Base-by-base conservation (phyloP, 352 stramenopile genomes). In the Phytophthora sansomeana region DNA sequence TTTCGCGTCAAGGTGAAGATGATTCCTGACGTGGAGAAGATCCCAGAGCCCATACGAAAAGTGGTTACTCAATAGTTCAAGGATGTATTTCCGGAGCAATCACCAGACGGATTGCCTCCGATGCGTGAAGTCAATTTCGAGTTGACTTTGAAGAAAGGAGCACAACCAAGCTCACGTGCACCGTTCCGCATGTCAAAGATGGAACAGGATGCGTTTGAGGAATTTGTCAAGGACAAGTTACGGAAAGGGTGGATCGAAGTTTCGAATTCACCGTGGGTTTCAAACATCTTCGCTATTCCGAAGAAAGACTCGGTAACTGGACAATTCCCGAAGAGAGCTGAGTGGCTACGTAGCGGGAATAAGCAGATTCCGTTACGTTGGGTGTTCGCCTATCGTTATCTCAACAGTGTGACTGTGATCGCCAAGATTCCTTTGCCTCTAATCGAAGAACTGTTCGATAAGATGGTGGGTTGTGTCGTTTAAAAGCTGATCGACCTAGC, bases 401-500 rank as follows among this genome's bases (percentile, higher is more conserved):
- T 70, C 13, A 70, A 70, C 24, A 46, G 11, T 9, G 21, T 58
- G 44, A 48, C 51, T 35, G 6, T 54, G 8, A 48, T 58, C 19
- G n/a, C 56, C 6, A 65, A 72, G 48, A 72, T 72, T 35, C 42
- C 49, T 5, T 24, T 59, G 26, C 56, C 50, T 6, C 19, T 48
- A 1, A 72, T 72, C 50, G 51, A 72, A 28, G 51, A 67, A 21
- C 21, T 72, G 5, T 59, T 72, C 44, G 63, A 71, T 38, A 17
- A 51, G 21, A 69, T 71, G 55, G 36, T 38, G 6, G 33, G 30
- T n/a, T 55, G 48, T 32, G 32, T 48, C 8, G 28, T 81, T 41
- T 65, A 63, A 55, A 47, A 10, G 1, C 24, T 63, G 5, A 69
- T 80, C 11, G 63, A 77, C 36, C 54, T 79, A 0, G 60, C 67